A percentile compares a stretch with the other conserved stretches of the same genome.
These are phyloP conservation scores for Verbena officinalis DNA, from an alignment of 257 asterid genomes.

Conservation along the genomic window DNA sequence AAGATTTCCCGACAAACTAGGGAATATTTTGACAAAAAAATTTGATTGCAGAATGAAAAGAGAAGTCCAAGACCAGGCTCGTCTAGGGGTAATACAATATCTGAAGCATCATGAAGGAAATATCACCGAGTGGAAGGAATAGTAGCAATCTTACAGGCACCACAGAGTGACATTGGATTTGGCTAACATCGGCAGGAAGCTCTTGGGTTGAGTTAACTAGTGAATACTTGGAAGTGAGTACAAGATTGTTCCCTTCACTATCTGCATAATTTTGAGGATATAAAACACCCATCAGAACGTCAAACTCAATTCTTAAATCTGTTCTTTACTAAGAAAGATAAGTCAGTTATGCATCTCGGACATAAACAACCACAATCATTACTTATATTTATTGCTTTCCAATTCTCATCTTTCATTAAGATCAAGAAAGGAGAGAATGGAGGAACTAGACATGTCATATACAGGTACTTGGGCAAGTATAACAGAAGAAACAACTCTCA, in stretches of 20 bases:
- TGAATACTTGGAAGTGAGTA: slow-evolving; percentile 85
- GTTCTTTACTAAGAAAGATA: neutral
- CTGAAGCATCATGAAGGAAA: slow-evolving; percentile 12
- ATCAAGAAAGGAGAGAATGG: neutral
- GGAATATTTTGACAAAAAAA: neutral
- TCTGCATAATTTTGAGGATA: slow-evolving; percentile 52
- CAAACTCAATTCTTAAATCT: neutral
- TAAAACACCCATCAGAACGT: slow-evolving; percentile 13
- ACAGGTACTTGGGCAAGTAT: slow-evolving; percentile 3
- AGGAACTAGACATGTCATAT: neutral
- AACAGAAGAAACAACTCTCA: slow-evolving; percentile 23
- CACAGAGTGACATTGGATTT: slow-evolving; percentile 64
- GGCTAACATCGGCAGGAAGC: slow-evolving; percentile 80
- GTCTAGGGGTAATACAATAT: slow-evolving; percentile 3
- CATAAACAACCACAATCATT: slow-evolving; percentile 6
- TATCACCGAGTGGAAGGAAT: slow-evolving; percentile 6
- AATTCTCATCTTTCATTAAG: slow-evolving; percentile 11
- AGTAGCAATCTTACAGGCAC: slow-evolving; percentile 70
- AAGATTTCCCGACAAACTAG: neutral
- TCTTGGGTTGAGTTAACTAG: slow-evolving; percentile 60
- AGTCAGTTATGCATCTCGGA: neutral
- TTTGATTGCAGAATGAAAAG: neutral
- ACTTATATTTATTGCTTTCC: neutral
- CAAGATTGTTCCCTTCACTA: slow-evolving; percentile 70
- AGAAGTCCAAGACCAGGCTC: neutral